These are phyloP conservation scores for Cladosporium sp. DNA, from an alignment of 2,329 filamentous ascomycete species.

Conservation along the genomic window DNA sequence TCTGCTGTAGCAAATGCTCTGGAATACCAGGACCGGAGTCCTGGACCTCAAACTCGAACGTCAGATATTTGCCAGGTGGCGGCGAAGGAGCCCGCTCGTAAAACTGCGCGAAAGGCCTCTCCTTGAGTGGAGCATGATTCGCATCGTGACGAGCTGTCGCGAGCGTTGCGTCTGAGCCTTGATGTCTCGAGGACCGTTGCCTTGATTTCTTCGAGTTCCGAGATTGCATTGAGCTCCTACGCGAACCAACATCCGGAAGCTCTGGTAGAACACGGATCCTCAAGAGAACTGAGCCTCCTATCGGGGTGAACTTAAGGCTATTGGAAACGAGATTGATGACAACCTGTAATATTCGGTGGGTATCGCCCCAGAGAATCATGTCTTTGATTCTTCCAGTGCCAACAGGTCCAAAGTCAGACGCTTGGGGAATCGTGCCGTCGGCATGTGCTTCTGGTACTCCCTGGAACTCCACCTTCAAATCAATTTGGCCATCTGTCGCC, in stretches of 20 bases:
- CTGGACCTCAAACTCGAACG: conserved; percentile 85
- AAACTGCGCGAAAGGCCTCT: conserved; percentile 34
- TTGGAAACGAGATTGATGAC: conserved; percentile 92
- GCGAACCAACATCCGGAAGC: conserved; percentile 45
- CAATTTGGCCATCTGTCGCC: conserved; percentile 74
- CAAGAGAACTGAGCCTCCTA: conserved; percentile 72
- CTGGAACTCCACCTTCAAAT: conserved; percentile 72
- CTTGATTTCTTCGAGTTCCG: conserved; percentile 25
- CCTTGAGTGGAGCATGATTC: not conserved
- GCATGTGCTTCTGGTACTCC: conserved; percentile 35
- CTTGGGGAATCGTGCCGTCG: conserved; percentile 3
- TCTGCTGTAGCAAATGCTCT: conserved; percentile 71
- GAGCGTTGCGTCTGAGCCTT: conserved; percentile 12
- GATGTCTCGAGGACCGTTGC: conserved; percentile 17
- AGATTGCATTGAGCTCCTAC: conserved; percentile 43
- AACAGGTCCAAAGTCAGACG: conserved; percentile 50
- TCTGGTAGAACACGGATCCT: conserved; percentile 73
- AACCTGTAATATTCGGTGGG: conserved; percentile 87
- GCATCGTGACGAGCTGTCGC: not conserved
- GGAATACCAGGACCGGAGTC: conserved; percentile 88
- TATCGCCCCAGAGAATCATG: conserved; percentile 89
- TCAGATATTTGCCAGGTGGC: conserved; percentile 65
- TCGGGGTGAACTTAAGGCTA: conserved; percentile 84
- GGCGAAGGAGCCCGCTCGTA: conserved; percentile 40
- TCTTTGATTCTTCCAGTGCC: conserved; percentile 69